These are phyloP conservation scores for Escovopsis weberi DNA, from an alignment of 2,329 filamentous ascomycete genomes.

Conservation along the genomic window DNA sequence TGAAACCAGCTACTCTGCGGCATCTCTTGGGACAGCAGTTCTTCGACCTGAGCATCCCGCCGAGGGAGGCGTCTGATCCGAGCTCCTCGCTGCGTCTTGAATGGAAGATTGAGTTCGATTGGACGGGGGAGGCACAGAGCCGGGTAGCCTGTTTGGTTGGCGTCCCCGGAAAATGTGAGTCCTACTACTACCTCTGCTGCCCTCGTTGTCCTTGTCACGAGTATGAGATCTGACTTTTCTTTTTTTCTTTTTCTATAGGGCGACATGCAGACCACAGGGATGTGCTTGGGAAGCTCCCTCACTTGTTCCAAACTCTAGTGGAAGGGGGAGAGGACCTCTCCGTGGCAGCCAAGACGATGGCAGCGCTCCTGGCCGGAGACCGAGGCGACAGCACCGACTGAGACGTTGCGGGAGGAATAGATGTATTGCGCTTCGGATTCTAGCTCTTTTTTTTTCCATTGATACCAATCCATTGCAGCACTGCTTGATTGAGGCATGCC, in stretches of 20 bases:
- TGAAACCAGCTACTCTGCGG: conserved; percentile 29
- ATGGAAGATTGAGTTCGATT: conserved; percentile 55
- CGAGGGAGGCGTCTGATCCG: conserved; percentile 16
- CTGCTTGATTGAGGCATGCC: too few relatives aligned
- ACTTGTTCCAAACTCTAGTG: conserved; percentile 45
- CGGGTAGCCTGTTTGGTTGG: conserved; percentile 38
- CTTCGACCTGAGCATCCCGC: conserved; percentile 29
- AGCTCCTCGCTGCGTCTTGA: conserved; percentile 35
- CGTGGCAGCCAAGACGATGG: conserved; percentile 42
- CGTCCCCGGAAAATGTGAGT: conserved; percentile 50
- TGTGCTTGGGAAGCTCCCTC: conserved; percentile 42
- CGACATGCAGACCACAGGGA: conserved; percentile 40
- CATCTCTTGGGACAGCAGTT: conserved; percentile 38
- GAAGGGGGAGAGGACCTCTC: conserved; percentile 39
- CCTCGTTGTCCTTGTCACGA: conserved; percentile 5
- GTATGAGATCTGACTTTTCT: background rate
- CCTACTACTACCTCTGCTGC: background rate
- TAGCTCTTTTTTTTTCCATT: too few relatives aligned
- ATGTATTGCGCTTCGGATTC: too few relatives aligned
- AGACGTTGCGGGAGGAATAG: too few relatives aligned
- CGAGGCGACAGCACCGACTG: conserved; percentile 5
- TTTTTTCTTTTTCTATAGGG: conserved; percentile 30
- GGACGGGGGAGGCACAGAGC: conserved; percentile 56
- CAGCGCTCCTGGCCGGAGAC: conserved; percentile 42
- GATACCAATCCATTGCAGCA: too few relatives aligned